These are phyloP conservation scores for Bipolaris gigantea DNA, from an alignment of 2,329 filamentous ascomycete species.

Conservation along the genomic window DNA sequence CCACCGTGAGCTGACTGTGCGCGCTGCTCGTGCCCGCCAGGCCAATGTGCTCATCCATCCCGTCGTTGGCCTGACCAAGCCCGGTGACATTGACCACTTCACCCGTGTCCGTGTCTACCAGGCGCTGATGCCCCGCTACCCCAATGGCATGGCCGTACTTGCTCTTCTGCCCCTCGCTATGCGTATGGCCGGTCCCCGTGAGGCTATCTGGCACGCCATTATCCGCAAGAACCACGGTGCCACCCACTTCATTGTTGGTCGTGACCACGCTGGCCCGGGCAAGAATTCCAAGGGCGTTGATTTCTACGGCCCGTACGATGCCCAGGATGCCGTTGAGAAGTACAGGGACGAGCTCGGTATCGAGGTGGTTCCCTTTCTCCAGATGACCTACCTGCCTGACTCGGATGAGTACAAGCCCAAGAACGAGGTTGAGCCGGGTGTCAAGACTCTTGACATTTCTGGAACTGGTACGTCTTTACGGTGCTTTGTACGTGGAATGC, in stretches of 20 bases:
- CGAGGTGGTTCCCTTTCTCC: constrained; percentile 98
- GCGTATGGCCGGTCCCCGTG: constrained; percentile 97
- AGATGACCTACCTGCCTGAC: constrained; percentile 99
- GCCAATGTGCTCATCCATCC: constrained; percentile 99
- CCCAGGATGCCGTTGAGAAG: constrained; percentile 93
- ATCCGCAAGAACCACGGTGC: constrained; percentile 99
- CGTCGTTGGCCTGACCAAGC: constrained; percentile 97
- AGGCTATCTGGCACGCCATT: constrained; percentile 99
- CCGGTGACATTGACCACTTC: constrained; percentile 99
- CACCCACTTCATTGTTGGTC: constrained; percentile 98
- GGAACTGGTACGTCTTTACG: constrained; percentile 47
- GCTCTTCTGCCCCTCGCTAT: constrained; percentile 94
- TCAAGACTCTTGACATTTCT: constrained; percentile 68
- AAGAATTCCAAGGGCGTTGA: constrained; percentile 98
- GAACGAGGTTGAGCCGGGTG: constrained; percentile 81
- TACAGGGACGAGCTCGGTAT: constrained; percentile 96
- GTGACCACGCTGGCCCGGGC: constrained; percentile 95
- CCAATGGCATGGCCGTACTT: constrained; percentile 97
- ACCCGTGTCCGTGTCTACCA: constrained; percentile 98
- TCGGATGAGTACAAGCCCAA: constrained; percentile 93
- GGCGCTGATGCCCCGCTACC: constrained; percentile 92
- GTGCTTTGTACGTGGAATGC: neutral
- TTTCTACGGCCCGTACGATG: constrained; percentile 98
- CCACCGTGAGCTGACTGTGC: constrained; percentile 95
- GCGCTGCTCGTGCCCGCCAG: constrained; percentile 90